phyloP scores from a whole-genome alignment of 768 basidiomycete species.

The Naganishia vaughanmartiniae region DNA sequence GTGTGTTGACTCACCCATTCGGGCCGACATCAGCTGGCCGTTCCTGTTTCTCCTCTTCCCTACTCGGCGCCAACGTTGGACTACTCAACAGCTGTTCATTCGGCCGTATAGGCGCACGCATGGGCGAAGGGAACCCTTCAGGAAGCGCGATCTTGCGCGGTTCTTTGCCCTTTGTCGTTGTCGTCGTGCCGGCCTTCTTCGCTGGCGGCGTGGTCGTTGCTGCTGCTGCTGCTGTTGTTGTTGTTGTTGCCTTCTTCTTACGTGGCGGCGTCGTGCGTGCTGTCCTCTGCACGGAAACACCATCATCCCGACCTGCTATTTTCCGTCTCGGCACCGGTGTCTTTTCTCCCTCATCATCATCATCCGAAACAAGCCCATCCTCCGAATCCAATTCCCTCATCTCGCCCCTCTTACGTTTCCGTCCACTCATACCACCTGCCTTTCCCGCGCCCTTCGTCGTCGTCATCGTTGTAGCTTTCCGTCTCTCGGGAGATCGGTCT shows the following conservation, averaged over 20 bases:
- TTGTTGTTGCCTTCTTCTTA: background rate
- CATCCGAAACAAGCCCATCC: background rate
- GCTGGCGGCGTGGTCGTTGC: background rate
- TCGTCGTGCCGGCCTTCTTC: background rate
- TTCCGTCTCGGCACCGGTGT: background rate
- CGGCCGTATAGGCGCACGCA: conserved; percentile 9
- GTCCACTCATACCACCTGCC: too few species aligned
- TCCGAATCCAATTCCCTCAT: background rate
- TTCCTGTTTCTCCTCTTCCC: background rate
- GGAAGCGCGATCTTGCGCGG: conserved; percentile 7
- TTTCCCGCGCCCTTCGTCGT: background rate
- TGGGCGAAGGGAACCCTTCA: conserved; percentile 12
- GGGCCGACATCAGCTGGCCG: background rate
- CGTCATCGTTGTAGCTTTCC: background rate
- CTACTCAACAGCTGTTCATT: conserved; percentile 3
- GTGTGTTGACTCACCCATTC: background rate
- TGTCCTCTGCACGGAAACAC: background rate
- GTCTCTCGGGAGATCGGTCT: background rate
- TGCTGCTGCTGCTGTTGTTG: background rate
- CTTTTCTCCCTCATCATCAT: background rate
- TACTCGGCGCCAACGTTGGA: background rate
- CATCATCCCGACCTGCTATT: background rate
- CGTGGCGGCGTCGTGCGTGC: background rate
- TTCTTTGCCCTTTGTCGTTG: background rate
- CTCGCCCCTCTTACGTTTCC: background rate